Evolutionary conservation across 2,329 filamentous ascomycete species (phyloP).

Genomic region (Ceratocystis eucalypticola): DNA sequence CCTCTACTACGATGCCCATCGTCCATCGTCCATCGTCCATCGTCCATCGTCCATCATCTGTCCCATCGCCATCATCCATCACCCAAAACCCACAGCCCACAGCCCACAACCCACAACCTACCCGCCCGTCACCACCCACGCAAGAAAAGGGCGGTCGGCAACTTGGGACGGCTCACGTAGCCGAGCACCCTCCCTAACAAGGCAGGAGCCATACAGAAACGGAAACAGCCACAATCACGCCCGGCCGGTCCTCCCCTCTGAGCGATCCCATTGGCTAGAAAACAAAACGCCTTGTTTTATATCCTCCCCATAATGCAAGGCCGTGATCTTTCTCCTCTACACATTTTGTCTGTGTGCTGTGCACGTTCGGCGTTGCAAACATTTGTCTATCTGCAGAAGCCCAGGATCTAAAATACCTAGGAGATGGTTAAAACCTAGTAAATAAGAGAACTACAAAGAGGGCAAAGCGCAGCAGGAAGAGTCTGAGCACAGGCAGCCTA

Average conservation of each 20-base stretch:
- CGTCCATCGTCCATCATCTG: background rate
- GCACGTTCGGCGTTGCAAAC: too few species aligned
- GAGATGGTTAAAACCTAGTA: too few species aligned
- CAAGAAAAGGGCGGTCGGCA: background rate
- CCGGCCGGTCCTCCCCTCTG: background rate
- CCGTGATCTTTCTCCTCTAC: too few species aligned
- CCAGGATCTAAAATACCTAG: too few species aligned
- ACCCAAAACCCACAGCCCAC: too few species aligned
- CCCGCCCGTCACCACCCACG: too few species aligned
- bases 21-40: background rate
- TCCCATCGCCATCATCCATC: too few species aligned
- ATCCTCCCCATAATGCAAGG: too few species aligned
- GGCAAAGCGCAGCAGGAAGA: slow-evolving; percentile 4
- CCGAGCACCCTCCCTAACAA: background rate
- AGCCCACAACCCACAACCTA: too few species aligned
- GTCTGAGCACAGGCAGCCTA: background rate
- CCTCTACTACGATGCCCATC: background rate
- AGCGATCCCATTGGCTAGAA: background rate
- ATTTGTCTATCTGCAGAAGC: too few species aligned
- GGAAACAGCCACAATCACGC: background rate
- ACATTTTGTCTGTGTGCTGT: too few species aligned
- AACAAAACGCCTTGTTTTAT: background rate
- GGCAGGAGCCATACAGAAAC: background rate
- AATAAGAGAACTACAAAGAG: background rate
- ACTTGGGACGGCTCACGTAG: background rate